These are phyloP conservation scores for Boletus hoseneyae DNA, from an alignment of 1,284 basidiomycete genomes.

Conservation along the genomic window DNA sequence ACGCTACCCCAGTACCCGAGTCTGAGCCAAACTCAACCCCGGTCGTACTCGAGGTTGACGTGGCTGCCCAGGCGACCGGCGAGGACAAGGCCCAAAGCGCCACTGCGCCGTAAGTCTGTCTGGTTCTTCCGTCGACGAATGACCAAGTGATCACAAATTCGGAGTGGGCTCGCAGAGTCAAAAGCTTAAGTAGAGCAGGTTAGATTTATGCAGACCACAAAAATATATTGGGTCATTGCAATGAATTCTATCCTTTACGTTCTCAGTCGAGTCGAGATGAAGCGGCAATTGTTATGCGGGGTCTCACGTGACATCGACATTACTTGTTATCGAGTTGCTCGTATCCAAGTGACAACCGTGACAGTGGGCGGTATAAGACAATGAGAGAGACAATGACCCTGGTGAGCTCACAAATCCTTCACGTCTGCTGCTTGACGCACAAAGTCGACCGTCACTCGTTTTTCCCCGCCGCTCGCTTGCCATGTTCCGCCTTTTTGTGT, in stretches of 20 bases:
- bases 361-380: neutral
- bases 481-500: slow-evolving; percentile 16
- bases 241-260: neutral
- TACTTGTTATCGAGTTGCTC: neutral
- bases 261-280: neutral
- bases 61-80: neutral
- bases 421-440: slow-evolving; percentile 13
- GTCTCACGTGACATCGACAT: neutral
- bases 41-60: neutral
- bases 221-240: slow-evolving; percentile 2
- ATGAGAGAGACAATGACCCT: neutral
- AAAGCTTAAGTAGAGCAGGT: slow-evolving; percentile 6
- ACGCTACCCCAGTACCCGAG: neutral
- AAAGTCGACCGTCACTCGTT: slow-evolving; percentile 20
- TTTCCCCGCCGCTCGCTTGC: slow-evolving; percentile 10
- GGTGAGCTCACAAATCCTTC: neutral
- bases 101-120: slow-evolving; percentile 15
- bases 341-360: neutral
- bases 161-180: slow-evolving; percentile 1
- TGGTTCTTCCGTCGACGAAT: slow-evolving; percentile 1
- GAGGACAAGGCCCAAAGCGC: slow-evolving; percentile 8
- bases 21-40: slow-evolving; percentile 3
- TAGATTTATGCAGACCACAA: slow-evolving; percentile 7
- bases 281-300: too few species aligned
- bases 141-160: slow-evolving; percentile 2